Evolutionary conservation across 495 filamentous ascomycete genomes (phyloP).

Genomic region (Usnea hakonensis): DNA sequence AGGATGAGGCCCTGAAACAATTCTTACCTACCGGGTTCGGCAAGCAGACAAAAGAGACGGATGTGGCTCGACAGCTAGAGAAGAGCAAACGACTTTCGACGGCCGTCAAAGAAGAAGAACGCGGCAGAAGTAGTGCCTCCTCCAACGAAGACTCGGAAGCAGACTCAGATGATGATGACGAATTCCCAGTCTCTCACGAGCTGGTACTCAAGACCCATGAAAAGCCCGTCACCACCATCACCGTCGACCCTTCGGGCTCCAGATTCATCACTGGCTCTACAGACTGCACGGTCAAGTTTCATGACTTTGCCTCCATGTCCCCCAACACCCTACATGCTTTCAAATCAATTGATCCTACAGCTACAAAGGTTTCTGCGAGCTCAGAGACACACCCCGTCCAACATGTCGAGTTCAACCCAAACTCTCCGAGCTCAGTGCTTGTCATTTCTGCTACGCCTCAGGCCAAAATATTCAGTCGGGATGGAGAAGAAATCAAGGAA

Average conservation of each 20-base stretch:
- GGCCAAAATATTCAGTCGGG: conserved; percentile 78
- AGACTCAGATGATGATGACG: conserved; percentile 69
- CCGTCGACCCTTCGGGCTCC: conserved; percentile 76
- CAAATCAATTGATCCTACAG: conserved; percentile 81
- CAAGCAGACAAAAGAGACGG: conserved; percentile 63
- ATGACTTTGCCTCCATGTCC: conserved; percentile 94
- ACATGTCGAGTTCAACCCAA: conserved; percentile 76
- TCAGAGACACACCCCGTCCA: conserved; percentile 83
- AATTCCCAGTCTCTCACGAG: conserved; percentile 90
- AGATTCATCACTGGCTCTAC: conserved; percentile 82
- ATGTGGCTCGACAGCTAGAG: conserved; percentile 73
- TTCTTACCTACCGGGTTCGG: conserved; percentile 83
- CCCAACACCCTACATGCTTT: conserved; percentile 89
- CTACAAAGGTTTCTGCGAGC: conserved; percentile 60
- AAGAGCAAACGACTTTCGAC: conserved; percentile 53
- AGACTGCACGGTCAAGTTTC: conserved; percentile 84
- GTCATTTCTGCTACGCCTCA: conserved; percentile 82
- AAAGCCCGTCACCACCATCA: conserved; percentile 72
- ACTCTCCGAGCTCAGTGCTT: conserved; percentile 72
- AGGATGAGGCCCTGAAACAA: conserved; percentile 70
- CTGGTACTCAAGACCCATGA: conserved; percentile 88
- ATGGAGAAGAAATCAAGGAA: conserved; percentile 76
- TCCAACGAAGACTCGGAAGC: conserved; percentile 50
- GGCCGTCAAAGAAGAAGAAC: conserved; percentile 28
- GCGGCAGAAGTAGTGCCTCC: conserved; percentile 41